phyloP scores from a whole-genome alignment of 1,284 basidiomycete genomes.

The Boletus mariae region DNA sequence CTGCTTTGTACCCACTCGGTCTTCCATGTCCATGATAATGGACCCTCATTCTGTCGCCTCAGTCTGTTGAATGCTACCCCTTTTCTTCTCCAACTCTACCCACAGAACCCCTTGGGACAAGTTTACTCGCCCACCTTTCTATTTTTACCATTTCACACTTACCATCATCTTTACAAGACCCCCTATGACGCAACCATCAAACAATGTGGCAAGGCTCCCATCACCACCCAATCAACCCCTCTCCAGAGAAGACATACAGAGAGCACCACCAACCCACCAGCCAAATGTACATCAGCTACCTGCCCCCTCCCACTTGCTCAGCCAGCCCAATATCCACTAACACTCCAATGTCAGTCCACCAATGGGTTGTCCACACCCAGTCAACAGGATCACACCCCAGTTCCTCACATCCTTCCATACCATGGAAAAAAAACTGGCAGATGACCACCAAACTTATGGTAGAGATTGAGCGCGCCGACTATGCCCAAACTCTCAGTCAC shows the following conservation, averaged over 20 bases:
- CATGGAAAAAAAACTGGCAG: slow-evolving; percentile 54
- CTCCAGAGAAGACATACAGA: slow-evolving; percentile 28
- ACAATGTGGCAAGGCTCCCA: slow-evolving; percentile 38
- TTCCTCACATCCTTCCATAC: slow-evolving; percentile 53
- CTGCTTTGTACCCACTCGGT: too few species aligned
- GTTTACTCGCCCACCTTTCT: too few species aligned
- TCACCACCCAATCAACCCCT: slow-evolving; percentile 35
- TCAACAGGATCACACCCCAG: slow-evolving; percentile 50
- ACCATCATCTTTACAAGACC: slow-evolving; percentile 23
- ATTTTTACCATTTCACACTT: too few species aligned
- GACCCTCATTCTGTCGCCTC: too few species aligned
- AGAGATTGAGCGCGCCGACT: slow-evolving; percentile 61
- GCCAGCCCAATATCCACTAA: slow-evolving; percentile 27
- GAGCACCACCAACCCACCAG: slow-evolving; percentile 25
- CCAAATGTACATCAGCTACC: neutral
- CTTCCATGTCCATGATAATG: too few species aligned
- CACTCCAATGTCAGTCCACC: slow-evolving; percentile 13
- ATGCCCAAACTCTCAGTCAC: slow-evolving; percentile 37
- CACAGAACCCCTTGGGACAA: too few species aligned
- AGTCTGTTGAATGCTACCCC: too few species aligned
- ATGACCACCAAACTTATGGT: slow-evolving; percentile 67
- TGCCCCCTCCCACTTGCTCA: slow-evolving; percentile 6
- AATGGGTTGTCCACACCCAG: slow-evolving; percentile 55
- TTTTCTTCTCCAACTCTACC: too few species aligned
- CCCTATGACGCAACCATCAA: slow-evolving; percentile 33